These are phyloP conservation scores for Metschnikowia santaceciliae DNA, from an alignment of 805 yeast genomes.

Conservation along the genomic window DNA sequence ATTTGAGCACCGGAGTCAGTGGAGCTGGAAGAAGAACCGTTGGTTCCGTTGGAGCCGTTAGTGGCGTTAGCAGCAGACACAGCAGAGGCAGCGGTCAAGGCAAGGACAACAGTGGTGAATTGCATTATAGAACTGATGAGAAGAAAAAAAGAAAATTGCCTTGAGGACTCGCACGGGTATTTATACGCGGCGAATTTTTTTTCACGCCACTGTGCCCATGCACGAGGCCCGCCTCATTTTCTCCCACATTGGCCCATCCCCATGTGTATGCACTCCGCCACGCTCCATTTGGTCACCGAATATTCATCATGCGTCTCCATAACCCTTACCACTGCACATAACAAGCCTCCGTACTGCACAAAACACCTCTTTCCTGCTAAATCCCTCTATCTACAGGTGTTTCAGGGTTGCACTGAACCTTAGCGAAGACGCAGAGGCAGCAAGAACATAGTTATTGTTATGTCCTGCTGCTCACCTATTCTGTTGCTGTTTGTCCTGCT, in stretches of 20 bases:
- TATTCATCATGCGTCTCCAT: neutral
- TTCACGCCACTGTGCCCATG: neutral
- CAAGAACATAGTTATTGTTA: no score
- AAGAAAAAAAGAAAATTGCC: neutral
- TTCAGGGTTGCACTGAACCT: no score
- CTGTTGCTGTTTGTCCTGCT: no score
- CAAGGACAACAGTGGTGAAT: conserved; percentile 63
- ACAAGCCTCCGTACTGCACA: no score
- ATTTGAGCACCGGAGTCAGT: conserved; percentile 48
- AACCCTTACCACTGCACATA: no score
- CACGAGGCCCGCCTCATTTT: conserved; percentile 4
- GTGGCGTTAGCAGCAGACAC: conserved; percentile 56
- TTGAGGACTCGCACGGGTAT: neutral
- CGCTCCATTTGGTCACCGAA: neutral
- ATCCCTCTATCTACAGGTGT: no score
- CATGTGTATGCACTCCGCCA: neutral
- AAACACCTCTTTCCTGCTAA: no score
- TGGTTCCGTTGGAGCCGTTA: conserved; percentile 41
- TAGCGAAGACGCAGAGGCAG: no score
- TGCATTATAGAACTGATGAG: conserved; percentile 49
- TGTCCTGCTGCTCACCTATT: no score
- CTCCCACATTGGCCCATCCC: neutral
- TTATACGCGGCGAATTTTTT: conserved; percentile 3
- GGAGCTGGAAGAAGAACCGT: conserved; percentile 22
- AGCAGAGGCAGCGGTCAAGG: conserved; percentile 67